Conservation (phyloP, 129 eudicot species). For the Lactuca saligna region DNA sequence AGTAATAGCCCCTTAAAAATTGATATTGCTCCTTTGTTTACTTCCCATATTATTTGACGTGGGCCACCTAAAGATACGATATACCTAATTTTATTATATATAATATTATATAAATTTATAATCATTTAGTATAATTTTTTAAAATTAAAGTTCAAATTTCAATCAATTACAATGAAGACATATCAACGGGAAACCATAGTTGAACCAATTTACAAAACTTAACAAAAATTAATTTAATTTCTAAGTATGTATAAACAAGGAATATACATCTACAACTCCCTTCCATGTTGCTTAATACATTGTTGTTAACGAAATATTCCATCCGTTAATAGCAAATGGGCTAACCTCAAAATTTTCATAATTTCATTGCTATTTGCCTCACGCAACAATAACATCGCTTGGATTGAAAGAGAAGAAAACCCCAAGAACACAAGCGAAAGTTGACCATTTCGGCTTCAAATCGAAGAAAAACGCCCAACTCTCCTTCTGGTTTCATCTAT, state of each 20-base stretch:
- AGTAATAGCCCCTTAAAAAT: too few relatives aligned
- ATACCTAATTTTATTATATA: too few relatives aligned
- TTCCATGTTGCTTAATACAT: not conserved
- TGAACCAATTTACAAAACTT: not conserved
- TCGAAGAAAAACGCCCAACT: not conserved
- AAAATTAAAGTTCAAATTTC: too few relatives aligned
- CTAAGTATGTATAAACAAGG: too few relatives aligned
- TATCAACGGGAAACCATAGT: too few relatives aligned
- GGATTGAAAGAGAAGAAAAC: not conserved
- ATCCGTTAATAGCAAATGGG: not conserved
- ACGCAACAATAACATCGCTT: not conserved
- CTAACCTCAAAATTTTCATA: not conserved
- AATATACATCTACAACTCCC: too few relatives aligned
- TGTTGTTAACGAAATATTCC: not conserved
- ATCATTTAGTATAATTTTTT: too few relatives aligned
- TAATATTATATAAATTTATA: too few relatives aligned
- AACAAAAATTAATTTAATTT: not conserved
- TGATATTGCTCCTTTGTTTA: too few relatives aligned
- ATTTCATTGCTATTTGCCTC: not conserved
- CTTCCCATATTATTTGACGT: too few relatives aligned
- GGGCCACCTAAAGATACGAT: too few relatives aligned
- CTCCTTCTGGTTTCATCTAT: slow-evolving; percentile 3
- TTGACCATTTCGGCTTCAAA: slow-evolving; percentile 19
- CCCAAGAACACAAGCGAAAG: slow-evolving; percentile 5
- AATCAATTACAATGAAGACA: too few relatives aligned